Percentiles rank a stretch among this genome's conserved stretches.
Evolutionary conservation across 176 grass and related monocot genomes (phyloP).

Genomic region (Musa beccarii): DNA sequence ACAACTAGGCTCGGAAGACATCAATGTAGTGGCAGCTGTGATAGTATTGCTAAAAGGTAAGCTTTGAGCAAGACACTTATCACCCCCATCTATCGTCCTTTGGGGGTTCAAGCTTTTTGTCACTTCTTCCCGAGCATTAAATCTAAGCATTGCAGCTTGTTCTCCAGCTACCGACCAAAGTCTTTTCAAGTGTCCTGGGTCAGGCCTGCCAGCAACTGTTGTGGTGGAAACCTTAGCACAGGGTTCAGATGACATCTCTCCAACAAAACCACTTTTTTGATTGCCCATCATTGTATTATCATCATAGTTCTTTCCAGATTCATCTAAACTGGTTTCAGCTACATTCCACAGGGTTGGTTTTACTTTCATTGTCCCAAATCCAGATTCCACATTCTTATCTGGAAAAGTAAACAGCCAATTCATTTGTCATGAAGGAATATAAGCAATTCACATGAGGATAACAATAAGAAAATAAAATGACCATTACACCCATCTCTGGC

Average conservation of each 20-base stretch:
- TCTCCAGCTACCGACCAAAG: neutral
- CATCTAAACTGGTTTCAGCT: neutral
- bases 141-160: neutral
- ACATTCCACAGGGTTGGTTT: neutral
- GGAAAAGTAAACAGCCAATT: neutral
- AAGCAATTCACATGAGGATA: neutral
- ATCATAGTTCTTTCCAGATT: neutral
- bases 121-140: slow-evolving; percentile 7
- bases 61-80: neutral
- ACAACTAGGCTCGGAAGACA: neutral
- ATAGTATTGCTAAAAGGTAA: neutral
- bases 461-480: neutral
- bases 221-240: neutral
- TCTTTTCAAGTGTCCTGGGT: neutral
- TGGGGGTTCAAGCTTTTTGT: neutral
- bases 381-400: slow-evolving; percentile 1
- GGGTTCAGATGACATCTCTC: neutral
- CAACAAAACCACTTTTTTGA: neutral
- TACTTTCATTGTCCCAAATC: neutral
- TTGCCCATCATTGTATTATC: neutral
- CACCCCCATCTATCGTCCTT: neutral
- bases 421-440: neutral
- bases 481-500: neutral
- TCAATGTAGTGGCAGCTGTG: neutral
- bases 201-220: neutral